Conservation (phyloP, 495 filamentous ascomycete species). For the Penicillium argentinense region DNA sequence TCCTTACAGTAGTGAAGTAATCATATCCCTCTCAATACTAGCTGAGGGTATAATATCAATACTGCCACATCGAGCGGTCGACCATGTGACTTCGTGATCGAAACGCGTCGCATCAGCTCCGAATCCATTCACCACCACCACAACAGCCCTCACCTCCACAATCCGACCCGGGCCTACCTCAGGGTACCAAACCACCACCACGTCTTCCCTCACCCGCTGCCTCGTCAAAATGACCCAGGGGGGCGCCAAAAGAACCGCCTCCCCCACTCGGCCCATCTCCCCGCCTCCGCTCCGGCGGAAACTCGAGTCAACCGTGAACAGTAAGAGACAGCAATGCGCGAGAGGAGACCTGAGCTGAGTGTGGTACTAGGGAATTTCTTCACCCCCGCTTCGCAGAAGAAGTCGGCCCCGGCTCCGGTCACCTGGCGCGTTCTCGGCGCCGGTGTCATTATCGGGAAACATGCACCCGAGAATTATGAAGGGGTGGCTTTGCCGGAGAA, state of each 20-base stretch:
- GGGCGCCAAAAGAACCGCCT: constrained; percentile 35
- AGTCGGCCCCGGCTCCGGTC: constrained; percentile 73
- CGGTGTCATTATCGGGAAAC: constrained; percentile 76
- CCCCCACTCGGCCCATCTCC: constrained; percentile 39
- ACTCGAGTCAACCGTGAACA: constrained; percentile 69
- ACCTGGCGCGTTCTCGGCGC: constrained; percentile 70
- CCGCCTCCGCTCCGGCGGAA: constrained; percentile 55
- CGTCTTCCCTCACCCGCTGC: constrained; percentile 12
- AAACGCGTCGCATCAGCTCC: constrained; percentile 25
- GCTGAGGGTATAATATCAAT: no score
- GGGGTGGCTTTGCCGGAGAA: constrained; percentile 15
- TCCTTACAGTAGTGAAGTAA: no score
- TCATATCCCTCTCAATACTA: no score
- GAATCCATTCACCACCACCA: background rate
- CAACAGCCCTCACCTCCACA: background rate
- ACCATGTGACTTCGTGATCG: constrained; percentile 50
- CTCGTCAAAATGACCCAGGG: constrained; percentile 38
- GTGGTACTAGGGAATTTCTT: no score
- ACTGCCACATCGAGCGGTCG: constrained; percentile 7
- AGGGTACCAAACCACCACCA: constrained; percentile 14
- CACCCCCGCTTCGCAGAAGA: constrained; percentile 81
- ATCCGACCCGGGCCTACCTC: background rate
- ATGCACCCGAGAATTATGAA: constrained; percentile 47
- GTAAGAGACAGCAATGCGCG: constrained; percentile 47
- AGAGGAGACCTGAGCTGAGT: no score